phyloP scores from a whole-genome alignment of 225 moss, liverwort and hornwort species.

The Antitrichia curtipendula region DNA sequence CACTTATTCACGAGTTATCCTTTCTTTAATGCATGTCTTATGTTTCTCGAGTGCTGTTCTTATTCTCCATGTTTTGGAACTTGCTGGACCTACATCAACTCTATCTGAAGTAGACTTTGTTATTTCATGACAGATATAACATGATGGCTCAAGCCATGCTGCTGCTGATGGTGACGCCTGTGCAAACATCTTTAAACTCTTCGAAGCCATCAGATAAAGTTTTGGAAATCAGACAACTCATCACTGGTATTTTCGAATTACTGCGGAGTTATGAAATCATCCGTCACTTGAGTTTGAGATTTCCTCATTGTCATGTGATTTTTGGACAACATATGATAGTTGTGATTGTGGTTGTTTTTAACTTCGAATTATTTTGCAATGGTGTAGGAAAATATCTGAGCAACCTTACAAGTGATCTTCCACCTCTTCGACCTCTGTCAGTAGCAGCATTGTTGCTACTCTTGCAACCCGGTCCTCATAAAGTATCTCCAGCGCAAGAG shows the following conservation, averaged over 20 bases:
- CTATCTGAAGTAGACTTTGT: not conserved
- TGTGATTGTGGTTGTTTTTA: not conserved
- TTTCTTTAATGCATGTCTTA: not conserved
- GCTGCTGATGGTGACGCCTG: slow-evolving; percentile 60
- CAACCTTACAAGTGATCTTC: slow-evolving; percentile 90
- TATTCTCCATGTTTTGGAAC: not conserved
- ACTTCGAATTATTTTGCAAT: not conserved
- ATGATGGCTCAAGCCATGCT: slow-evolving; percentile 99
- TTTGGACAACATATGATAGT: not conserved
- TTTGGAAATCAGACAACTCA: slow-evolving; percentile 51
- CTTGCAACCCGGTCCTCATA: slow-evolving; percentile 68
- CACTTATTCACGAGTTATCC: not conserved
- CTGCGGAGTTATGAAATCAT: not conserved
- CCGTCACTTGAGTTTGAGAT: not conserved
- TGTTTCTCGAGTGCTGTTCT: not conserved
- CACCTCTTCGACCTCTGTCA: slow-evolving; percentile 82
- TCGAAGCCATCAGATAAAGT: slow-evolving; percentile 8
- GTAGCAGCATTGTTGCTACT: slow-evolving; percentile 77
- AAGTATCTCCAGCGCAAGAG: slow-evolving; percentile 34
- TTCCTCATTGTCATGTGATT: not conserved
- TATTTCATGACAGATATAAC: slow-evolving; percentile 52
- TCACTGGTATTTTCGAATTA: slow-evolving; percentile 38
- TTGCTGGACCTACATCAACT: not conserved
- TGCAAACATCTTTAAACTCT: slow-evolving; percentile 20
- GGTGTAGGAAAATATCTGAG: slow-evolving; percentile 67